Conservation (phyloP, 257 asterid species). For the Mitragyna speciosa region DNA sequence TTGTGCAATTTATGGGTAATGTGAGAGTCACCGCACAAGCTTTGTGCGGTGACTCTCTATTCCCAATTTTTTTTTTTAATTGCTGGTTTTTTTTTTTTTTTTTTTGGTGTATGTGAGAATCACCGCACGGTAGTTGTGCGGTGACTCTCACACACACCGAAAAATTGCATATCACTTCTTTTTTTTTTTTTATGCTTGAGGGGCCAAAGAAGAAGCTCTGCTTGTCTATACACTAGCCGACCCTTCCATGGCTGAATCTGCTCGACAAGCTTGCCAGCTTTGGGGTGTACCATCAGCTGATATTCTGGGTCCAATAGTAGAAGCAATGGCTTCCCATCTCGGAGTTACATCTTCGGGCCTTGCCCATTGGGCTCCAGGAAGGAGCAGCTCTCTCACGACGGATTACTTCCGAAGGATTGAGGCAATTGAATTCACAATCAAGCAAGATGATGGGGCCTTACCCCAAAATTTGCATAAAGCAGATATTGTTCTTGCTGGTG, state of each 20-base stretch:
- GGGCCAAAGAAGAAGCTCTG: constrained; percentile 88
- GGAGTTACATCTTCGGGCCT: constrained; percentile 93
- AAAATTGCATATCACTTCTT: too few relatives aligned
- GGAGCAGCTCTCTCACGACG: constrained; percentile 57
- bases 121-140: too few relatives aligned
- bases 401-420: constrained; percentile 83
- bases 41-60: too few relatives aligned
- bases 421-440: constrained; percentile 91
- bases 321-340: constrained; percentile 75
- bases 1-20: too few relatives aligned
- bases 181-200: too few relatives aligned
- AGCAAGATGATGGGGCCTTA: constrained; percentile 95
- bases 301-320: constrained; percentile 78
- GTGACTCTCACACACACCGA: too few relatives aligned
- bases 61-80: too few relatives aligned
- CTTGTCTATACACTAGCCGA: constrained; percentile 85
- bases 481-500: constrained; percentile 79
- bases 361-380: constrained; percentile 84
- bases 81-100: too few relatives aligned
- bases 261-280: constrained; percentile 73
- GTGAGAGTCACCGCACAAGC: too few relatives aligned
- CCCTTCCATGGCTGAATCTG: constrained; percentile 80
- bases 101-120: too few relatives aligned
- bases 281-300: constrained; percentile 86
- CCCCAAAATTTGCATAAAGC: constrained; percentile 74